phyloP scores from a whole-genome alignment of 495 filamentous ascomycete genomes.

The Melanomma pulvis-pyrius region DNA sequence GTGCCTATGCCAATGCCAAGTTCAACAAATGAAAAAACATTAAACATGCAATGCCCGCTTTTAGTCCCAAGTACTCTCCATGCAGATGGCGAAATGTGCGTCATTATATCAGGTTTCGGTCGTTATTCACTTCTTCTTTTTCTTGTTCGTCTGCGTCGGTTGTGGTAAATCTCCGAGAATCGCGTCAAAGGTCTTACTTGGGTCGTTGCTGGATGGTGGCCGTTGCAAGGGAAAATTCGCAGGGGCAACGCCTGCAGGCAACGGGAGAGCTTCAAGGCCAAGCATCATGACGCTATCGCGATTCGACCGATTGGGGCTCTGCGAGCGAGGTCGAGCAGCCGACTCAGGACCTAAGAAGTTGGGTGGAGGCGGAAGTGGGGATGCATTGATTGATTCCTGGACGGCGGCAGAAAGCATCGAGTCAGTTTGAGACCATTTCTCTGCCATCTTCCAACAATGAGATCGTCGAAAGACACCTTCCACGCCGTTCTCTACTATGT shows the following conservation, averaged over 20 bases:
- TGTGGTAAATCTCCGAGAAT: constrained; percentile 54
- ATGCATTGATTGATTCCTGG: constrained; percentile 21
- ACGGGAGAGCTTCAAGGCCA: constrained; percentile 46
- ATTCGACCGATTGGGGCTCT: constrained; percentile 28
- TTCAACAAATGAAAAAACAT: neutral
- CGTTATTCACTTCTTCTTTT: constrained; percentile 46
- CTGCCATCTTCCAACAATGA: constrained; percentile 88
- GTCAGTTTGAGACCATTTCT: constrained; percentile 62
- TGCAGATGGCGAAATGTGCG: neutral
- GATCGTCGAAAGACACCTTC: constrained; percentile 88
- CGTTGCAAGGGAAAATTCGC: constrained; percentile 6
- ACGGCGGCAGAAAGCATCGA: constrained; percentile 36
- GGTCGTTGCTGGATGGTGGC: constrained; percentile 34
- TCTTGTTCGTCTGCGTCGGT: constrained; percentile 52
- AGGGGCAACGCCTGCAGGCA: constrained; percentile 45
- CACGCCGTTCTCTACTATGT: constrained; percentile 83
- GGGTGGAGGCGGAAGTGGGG: constrained; percentile 30
- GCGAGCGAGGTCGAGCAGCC: constrained; percentile 14
- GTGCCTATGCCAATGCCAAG: neutral
- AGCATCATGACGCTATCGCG: constrained; percentile 42
- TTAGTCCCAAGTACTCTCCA: neutral
- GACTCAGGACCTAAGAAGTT: constrained; percentile 5
- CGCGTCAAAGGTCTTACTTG: constrained; percentile 64
- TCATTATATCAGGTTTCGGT: neutral
- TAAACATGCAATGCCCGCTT: neutral